These are phyloP conservation scores for Fusarium dlaminii DNA, from an alignment of 2,329 filamentous ascomycete species.

Conservation along the genomic window DNA sequence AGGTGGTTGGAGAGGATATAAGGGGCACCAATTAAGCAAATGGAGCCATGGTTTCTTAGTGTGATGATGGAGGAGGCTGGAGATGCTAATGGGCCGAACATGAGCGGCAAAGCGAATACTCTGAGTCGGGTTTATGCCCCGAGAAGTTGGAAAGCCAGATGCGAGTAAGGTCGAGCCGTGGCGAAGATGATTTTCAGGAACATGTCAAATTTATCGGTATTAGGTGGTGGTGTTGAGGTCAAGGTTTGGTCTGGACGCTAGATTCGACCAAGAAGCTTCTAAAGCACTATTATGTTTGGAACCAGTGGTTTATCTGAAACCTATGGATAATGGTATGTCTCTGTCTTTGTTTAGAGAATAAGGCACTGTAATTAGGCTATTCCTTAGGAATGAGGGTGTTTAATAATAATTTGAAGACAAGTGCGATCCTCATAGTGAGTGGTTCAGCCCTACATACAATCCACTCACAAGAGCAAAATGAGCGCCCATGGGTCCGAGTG, in stretches of 20 bases:
- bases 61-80: conserved; percentile 17
- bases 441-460: conserved; percentile 33
- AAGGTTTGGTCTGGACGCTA: not conserved
- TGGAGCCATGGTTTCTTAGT: not conserved
- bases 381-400: not conserved
- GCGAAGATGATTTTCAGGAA: not conserved
- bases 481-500: not conserved
- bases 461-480: conserved; percentile 8
- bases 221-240: not conserved
- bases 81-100: not conserved
- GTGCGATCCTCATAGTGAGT: not conserved
- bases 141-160: not conserved
- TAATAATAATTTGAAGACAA: not conserved
- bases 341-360: not conserved
- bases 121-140: not conserved
- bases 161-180: not conserved
- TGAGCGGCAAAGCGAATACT: not conserved
- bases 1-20: not conserved
- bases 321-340: not conserved
- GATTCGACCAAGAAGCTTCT: not conserved
- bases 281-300: not conserved
- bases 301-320: not conserved
- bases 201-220: not conserved
- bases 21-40: not conserved
- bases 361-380: not conserved